These are phyloP conservation scores for Daldinia eschscholtzii DNA, from an alignment of 2,329 filamentous ascomycete species.

Conservation along the genomic window DNA sequence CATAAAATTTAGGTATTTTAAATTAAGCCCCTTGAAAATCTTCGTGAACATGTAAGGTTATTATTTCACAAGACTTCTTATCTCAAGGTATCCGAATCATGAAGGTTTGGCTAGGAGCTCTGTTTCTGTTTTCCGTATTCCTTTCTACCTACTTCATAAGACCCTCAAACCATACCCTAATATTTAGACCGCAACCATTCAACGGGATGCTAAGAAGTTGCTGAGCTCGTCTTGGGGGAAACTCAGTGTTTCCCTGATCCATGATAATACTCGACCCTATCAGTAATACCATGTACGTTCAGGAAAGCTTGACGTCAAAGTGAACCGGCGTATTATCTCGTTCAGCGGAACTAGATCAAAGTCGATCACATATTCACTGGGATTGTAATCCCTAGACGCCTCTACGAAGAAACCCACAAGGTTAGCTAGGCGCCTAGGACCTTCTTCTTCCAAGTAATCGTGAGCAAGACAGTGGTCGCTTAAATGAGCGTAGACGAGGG, in stretches of 20 bases:
- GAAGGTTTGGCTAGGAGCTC: too few relatives aligned
- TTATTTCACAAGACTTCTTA: background rate
- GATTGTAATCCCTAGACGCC: background rate
- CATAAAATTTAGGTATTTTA: background rate
- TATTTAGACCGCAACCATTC: background rate
- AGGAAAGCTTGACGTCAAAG: background rate
- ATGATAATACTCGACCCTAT: background rate
- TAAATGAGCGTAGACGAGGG: conserved; percentile 1
- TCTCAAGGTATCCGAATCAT: too few relatives aligned
- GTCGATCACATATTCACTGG: background rate
- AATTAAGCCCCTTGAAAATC: background rate
- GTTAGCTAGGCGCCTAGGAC: background rate
- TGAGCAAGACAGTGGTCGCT: background rate
- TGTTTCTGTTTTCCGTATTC: background rate
- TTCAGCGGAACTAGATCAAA: background rate
- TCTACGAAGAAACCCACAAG: background rate
- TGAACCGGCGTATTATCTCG: conserved; percentile 8
- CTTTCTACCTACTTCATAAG: background rate
- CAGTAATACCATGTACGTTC: conserved; percentile 2
- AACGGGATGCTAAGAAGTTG: too few relatives aligned
- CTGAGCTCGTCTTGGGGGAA: background rate
- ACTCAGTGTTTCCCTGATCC: background rate
- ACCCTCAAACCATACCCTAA: background rate
- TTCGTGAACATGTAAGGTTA: background rate
- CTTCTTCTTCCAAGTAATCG: background rate